Base-by-base conservation (phyloP, 345 rosid genomes). In the Heritiera fomes region DNA sequence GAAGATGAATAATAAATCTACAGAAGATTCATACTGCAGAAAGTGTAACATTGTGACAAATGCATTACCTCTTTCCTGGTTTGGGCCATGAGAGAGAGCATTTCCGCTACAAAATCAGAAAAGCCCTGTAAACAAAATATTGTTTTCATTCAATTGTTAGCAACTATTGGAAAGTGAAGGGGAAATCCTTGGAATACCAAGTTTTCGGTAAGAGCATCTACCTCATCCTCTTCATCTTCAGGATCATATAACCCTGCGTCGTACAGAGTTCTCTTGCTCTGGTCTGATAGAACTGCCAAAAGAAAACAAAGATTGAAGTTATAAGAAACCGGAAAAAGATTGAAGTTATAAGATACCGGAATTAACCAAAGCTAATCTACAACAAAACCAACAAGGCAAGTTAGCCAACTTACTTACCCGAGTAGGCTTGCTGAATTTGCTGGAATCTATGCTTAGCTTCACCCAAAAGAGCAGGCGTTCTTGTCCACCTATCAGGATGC, bases 401-500 rank as follows among this genome's bases (percentile, higher is more conserved):
- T 30, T 8, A 9, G 32, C 8, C n/a, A 45, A 55, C 20, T 58
- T 7, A 23, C 60, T 15, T 73, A 91, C 91, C 91, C 45, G 91
- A 84, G 83, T 91, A 87, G 1, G 93, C 91, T 79, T 91, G 88
- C 66, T 87, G 95, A 60, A 91, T 87, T 62, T 86, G 85, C 84
- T 89, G 93, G 79, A 91, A 91, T 61, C 75, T 88, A 5, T 83
- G 80, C 79, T 89, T 89, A 43, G 90, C 89, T 75, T 85, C 62
- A 23, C 84, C 75, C 76, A 82, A 75, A 43, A 87, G 14, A 80
- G 91, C 80, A 5, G 89, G 89, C 5, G 79, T 81, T 56, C 67
- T 85, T 1, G 86, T 75, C 94, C 89, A 84, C 73, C 84, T 83
- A 77, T 91, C 94, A 0, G 92, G 94, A 82, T 91, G 91, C 92